These are phyloP conservation scores for Fusarium sp. DNA, from an alignment of 2,329 filamentous ascomycete species.

Conservation along the genomic window DNA sequence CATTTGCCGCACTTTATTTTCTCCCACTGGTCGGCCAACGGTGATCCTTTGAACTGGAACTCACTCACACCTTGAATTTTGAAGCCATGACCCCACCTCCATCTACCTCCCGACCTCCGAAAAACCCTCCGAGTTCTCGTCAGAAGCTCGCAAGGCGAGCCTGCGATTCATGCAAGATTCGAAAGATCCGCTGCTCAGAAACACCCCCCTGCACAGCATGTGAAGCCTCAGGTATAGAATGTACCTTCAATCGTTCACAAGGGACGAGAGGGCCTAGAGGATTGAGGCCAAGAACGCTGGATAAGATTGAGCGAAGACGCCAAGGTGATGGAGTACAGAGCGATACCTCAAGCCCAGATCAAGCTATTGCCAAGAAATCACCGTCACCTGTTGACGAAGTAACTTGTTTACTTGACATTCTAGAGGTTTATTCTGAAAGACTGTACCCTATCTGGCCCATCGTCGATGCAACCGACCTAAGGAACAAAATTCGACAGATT, in stretches of 20 bases:
- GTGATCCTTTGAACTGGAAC: not conserved
- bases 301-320: conserved; percentile 52
- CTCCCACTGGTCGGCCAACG: not conserved
- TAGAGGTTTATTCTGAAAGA: conserved; percentile 62
- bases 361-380: conserved; percentile 2
- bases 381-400: conserved; percentile 33
- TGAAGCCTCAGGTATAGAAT: conserved; percentile 57
- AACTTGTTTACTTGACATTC: conserved; percentile 45
- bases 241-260: conserved; percentile 61
- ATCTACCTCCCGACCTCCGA: conserved; percentile 23
- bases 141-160: conserved; percentile 50
- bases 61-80: no score
- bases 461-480: conserved; percentile 58
- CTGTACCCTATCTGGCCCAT: conserved; percentile 66
- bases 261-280: conserved; percentile 59
- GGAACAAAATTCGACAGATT: conserved; percentile 51
- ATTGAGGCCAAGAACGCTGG: conserved; percentile 58
- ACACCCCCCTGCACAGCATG: conserved; percentile 60
- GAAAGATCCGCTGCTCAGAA: conserved; percentile 64
- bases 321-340: conserved; percentile 19
- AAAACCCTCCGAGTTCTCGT: conserved; percentile 34
- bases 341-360: conserved; percentile 16
- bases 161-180: conserved; percentile 65
- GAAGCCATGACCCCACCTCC: conserved; percentile 33
- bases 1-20: conserved; percentile 15